Evolutionary conservation across 2,329 filamentous ascomycete genomes (phyloP).

Genomic region (Trichoderma atroviride): DNA sequence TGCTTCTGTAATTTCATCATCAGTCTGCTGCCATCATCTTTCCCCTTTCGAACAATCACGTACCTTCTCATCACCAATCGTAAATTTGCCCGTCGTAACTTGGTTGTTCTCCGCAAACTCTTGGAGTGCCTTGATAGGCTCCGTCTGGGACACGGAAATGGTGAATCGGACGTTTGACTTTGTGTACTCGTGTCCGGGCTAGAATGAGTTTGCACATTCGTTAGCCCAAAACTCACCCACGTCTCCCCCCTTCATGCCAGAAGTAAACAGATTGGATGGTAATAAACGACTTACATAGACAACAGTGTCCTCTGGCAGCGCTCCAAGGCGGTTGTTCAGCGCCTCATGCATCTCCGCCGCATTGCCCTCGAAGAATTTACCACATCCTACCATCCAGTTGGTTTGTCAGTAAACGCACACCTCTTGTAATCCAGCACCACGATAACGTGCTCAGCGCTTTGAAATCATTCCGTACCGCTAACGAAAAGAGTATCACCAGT

Average conservation of each 20-base stretch:
- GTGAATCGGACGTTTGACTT: conserved; percentile 92
- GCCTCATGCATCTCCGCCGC: conserved; percentile 91
- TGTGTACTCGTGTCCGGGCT: conserved; percentile 98
- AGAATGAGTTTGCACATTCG: background rate
- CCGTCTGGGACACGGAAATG: conserved; percentile 71
- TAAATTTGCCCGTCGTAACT: conserved; percentile 93
- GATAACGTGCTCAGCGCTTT: background rate
- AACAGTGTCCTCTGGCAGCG: conserved; percentile 84
- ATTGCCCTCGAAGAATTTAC: conserved; percentile 92
- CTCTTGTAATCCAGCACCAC: background rate
- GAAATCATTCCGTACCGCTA: conserved; percentile 59
- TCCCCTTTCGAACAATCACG: conserved; percentile 24
- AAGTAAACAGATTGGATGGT: background rate
- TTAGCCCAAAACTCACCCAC: background rate
- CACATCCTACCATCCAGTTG: conserved; percentile 67
- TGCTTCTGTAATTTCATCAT: conserved; percentile 61
- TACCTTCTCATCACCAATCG: conserved; percentile 96
- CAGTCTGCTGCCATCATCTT: background rate
- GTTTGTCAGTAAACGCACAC: background rate
- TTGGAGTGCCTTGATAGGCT: conserved; percentile 75
- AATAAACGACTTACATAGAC: conserved; percentile 70
- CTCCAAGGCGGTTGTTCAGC: conserved; percentile 79
- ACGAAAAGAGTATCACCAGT: conserved; percentile 97
- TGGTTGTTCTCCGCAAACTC: conserved; percentile 76
- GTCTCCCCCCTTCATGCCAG: background rate